These are phyloP conservation scores for Fusarium sp. DNA, from an alignment of 2,329 filamentous ascomycete species.

Conservation along the genomic window DNA sequence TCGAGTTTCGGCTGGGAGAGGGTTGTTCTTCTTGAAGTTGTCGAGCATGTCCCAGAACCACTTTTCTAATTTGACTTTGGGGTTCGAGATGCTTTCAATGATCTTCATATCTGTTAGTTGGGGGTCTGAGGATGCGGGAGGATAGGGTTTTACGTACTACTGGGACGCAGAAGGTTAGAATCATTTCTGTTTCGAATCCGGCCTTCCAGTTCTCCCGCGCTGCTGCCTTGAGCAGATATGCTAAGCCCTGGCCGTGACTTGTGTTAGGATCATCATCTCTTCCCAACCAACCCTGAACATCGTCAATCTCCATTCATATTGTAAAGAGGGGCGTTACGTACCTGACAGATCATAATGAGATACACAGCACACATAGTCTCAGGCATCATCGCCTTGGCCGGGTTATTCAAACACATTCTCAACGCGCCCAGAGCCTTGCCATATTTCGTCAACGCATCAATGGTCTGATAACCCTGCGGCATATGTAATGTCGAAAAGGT, in stretches of 20 bases:
- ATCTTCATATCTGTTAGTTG: constrained; percentile 34
- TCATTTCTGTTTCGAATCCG: constrained; percentile 47
- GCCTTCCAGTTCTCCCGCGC: constrained; percentile 42
- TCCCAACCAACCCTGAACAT: constrained; percentile 48
- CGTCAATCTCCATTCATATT: background rate
- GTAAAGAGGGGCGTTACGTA: constrained; percentile 16
- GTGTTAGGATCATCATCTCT: constrained; percentile 40
- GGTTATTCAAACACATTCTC: constrained; percentile 45
- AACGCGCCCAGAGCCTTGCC: constrained; percentile 48
- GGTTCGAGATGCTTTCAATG: constrained; percentile 48
- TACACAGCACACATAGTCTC: constrained; percentile 55
- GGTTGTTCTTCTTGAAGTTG: constrained; percentile 26
- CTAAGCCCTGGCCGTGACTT: constrained; percentile 50
- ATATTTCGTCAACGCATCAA: constrained; percentile 48
- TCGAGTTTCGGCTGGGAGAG: constrained; percentile 4
- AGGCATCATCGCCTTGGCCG: constrained; percentile 41
- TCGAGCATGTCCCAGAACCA: constrained; percentile 43
- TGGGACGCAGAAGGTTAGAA: constrained; percentile 48
- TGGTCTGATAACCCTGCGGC: constrained; percentile 21
- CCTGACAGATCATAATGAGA: constrained; percentile 53
- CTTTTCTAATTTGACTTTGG: constrained; percentile 28
- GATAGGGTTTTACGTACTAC: constrained; percentile 44
- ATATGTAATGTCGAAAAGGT: constrained; percentile 44
- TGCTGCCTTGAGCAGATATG: constrained; percentile 48
- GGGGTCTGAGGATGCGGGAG: rapidly evolving